phyloP scores from a whole-genome alignment of 2,329 filamentous ascomycete genomes.

The Celoporthe dispersa region DNA sequence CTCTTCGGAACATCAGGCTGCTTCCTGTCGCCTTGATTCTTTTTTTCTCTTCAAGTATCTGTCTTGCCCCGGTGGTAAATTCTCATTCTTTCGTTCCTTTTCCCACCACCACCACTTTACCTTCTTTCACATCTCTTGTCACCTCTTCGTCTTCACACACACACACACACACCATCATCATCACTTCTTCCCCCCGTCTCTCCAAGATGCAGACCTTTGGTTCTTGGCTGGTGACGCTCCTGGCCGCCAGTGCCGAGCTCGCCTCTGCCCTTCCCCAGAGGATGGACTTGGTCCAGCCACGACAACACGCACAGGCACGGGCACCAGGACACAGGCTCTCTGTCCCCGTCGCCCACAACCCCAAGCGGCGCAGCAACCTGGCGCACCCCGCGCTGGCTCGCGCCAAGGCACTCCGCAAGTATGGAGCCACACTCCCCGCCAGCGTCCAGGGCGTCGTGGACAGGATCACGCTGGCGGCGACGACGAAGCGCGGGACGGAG shows the following conservation, averaged over 20 bases:
- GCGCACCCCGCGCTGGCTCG: constrained; percentile 31
- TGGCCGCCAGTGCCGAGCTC: constrained; percentile 31
- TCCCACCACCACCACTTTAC: not conserved
- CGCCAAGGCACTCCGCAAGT: constrained; percentile 32
- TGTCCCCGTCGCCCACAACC: constrained; percentile 28
- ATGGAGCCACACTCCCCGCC: constrained; percentile 26
- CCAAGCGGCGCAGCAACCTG: constrained; percentile 20
- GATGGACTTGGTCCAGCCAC: constrained; percentile 22
- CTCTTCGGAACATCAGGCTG: not conserved
- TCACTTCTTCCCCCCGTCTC: not conserved
- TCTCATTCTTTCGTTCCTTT: constrained; percentile 2
- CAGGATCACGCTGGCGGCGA: constrained; percentile 17
- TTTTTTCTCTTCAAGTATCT: not conserved
- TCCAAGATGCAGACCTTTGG: constrained; percentile 29
- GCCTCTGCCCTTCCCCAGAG: constrained; percentile 29
- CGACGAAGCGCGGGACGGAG: constrained; percentile 20
- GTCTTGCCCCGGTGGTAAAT: constrained; percentile 8
- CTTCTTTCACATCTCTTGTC: not conserved
- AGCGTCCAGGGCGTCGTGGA: constrained; percentile 28
- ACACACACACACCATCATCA: not conserved
- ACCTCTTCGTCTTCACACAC: not conserved
- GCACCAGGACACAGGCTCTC: constrained; percentile 20
- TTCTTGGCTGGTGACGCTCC: constrained; percentile 26
- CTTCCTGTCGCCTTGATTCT: not conserved
- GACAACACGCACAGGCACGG: constrained; percentile 8